Percentiles rank a stretch among this genome's conserved stretches.
Evolutionary conservation across 768 basidiomycete genomes (phyloP).

Genomic region (Serpula lacrymans): DNA sequence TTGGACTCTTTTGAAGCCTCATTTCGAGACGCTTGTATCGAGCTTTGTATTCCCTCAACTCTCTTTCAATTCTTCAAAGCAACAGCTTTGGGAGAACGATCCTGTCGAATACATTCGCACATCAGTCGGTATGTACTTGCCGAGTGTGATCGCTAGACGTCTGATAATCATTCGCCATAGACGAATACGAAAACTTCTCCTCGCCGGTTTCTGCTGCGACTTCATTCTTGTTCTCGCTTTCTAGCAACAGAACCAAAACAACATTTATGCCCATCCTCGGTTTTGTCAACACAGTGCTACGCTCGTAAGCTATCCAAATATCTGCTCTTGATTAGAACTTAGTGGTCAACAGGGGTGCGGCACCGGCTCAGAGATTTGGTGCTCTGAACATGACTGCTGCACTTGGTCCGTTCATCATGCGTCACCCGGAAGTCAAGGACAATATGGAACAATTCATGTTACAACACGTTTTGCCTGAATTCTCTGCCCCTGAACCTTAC

Average conservation of each 20-base stretch:
- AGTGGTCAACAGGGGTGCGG: conserved; percentile 35
- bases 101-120: conserved; percentile 79
- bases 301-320: conserved; percentile 43
- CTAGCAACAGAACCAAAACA: conserved; percentile 76
- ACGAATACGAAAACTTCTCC: conserved; percentile 78
- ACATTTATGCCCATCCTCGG: conserved; percentile 77
- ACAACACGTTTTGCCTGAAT: conserved; percentile 72
- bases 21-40: conserved; percentile 73
- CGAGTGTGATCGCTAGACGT: neutral
- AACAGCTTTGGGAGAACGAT: conserved; percentile 75
- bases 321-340: neutral
- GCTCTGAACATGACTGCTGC: conserved; percentile 81
- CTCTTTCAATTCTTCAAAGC: conserved; percentile 66
- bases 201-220: conserved; percentile 78
- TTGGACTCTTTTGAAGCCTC: conserved; percentile 84
- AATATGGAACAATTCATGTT: conserved; percentile 78
- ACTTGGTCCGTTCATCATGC: conserved; percentile 77
- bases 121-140: conserved; percentile 55
- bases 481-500: conserved; percentile 62
- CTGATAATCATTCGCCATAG: conserved; percentile 33
- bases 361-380: conserved; percentile 72
- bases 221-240: conserved; percentile 74
- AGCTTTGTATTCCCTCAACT: conserved; percentile 85
- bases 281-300: conserved; percentile 73
- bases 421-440: conserved; percentile 73